Conservation (phyloP, 768 basidiomycete species). For the Cystofilobasidium capitatum region DNA sequence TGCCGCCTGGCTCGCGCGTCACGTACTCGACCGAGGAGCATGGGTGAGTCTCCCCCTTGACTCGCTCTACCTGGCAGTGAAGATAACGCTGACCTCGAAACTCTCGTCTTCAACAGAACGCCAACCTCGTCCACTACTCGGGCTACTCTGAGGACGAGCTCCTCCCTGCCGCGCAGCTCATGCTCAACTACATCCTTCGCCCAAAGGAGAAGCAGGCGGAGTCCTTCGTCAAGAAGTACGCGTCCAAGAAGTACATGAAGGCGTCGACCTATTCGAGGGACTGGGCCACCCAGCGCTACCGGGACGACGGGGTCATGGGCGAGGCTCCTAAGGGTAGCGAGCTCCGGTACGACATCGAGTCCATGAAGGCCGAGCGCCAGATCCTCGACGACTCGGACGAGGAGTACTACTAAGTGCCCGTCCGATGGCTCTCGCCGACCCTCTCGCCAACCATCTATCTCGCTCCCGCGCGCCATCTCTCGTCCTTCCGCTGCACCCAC, state of each 20-base stretch:
- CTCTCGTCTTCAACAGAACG: slow-evolving; percentile 46
- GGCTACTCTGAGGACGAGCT: slow-evolving; percentile 71
- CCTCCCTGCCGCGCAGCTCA: slow-evolving; percentile 68
- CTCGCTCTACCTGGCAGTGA: not conserved
- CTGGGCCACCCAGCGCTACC: slow-evolving; percentile 59
- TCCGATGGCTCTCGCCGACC: too few species aligned
- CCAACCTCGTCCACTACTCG: slow-evolving; percentile 79
- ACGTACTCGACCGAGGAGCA: slow-evolving; percentile 64
- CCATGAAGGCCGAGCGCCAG: not conserved
- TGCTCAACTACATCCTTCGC: slow-evolving; percentile 72
- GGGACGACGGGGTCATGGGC: slow-evolving; percentile 16
- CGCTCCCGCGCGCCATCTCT: too few species aligned
- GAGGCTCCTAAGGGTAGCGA: slow-evolving; percentile 18
- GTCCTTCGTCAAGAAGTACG: slow-evolving; percentile 80
- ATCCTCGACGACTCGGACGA: slow-evolving; percentile 3
- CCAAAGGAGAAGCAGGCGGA: slow-evolving; percentile 50
- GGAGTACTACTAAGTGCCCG: too few species aligned
- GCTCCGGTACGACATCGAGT: slow-evolving; percentile 17
- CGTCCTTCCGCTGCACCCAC: too few species aligned
- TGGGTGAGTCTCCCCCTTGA: slow-evolving; percentile 49
- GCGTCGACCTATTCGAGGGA: slow-evolving; percentile 71
- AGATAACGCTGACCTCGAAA: too few species aligned
- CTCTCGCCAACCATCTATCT: too few species aligned
- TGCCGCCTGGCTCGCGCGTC: slow-evolving; percentile 72
- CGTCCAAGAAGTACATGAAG: slow-evolving; percentile 67